Base-by-base conservation (phyloP, 1,284 basidiomycete species). In the Boletus sp. region DNA sequence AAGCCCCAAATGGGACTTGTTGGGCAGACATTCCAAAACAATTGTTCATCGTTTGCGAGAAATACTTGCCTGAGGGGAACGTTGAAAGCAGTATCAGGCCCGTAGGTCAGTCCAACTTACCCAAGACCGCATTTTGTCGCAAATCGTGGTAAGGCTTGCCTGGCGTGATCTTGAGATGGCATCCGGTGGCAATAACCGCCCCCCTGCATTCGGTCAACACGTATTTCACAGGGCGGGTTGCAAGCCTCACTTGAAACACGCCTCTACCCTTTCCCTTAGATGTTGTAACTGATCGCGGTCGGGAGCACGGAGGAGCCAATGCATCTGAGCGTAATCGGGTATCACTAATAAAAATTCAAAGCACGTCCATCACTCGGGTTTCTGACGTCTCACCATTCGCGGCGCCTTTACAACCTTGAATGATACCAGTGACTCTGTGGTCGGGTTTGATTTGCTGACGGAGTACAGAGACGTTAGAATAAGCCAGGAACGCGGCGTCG, bases 401-500 rank as follows among this genome's bases (percentile, higher is more conserved):
- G 7, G 74, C 68, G 72, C 82, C 82, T 50, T 84, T 72, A 35
- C 75, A 75, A 25, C 82, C 81, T 52, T 75, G 66, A 26, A 88
- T 71, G 27, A 86, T 72, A 5, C 85, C 86, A 54, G 88, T 82
- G 3, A 88, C 70, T 17, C 83, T 78, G 60, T 87, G 81, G 38
- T 74, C 72, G 6, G 78, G 81, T 53, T 75, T 77, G 41, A 83
- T 76, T 66, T 90, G 84, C 64, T 89, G 89, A 13, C 91, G 77
- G 37, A 94, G 72, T 2, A 80, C 80, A 8, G 87, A 83, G 38
- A 94, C 75, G 48, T 77, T 76, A 8, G 78, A 78, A 67, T 94
- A 94, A 3, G 88, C 85, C 14, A 88, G 68, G 57, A 91, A 84
- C 2, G 86, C 90, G 0, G 89, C 91, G 64, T 92, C 91, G 35